phyloP scores from a whole-genome alignment of 495 filamentous ascomycete genomes.

The Letharia lupina region DNA sequence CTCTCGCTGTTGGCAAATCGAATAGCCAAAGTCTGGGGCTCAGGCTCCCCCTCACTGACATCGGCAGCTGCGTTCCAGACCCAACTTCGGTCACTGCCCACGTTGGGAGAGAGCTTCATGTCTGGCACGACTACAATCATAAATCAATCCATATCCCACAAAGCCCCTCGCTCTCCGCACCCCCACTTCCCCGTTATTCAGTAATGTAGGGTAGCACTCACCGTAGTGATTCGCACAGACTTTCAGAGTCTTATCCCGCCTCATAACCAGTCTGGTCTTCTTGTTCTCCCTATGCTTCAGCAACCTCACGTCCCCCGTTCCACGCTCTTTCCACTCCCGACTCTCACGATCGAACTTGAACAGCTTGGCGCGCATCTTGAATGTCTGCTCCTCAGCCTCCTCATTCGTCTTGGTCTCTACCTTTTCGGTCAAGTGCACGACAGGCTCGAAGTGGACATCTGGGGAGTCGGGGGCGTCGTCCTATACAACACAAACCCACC shows the following conservation, averaged over 20 bases:
- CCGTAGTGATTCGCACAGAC: conserved; percentile 99
- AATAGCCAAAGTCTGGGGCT: conserved; percentile 91
- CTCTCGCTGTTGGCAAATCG: conserved; percentile 97
- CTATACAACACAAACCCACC: conserved; percentile 29
- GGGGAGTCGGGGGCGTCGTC: conserved; percentile 73
- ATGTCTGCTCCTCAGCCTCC: conserved; percentile 91
- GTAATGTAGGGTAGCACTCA: conserved; percentile 40
- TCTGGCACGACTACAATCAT: conserved; percentile 78
- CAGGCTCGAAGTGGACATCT: conserved; percentile 94
- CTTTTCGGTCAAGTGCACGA: conserved; percentile 89
- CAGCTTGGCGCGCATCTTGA: conserved; percentile 99
- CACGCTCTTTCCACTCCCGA: conserved; percentile 98
- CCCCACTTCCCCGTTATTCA: background rate
- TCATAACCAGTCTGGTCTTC: conserved; percentile 97
- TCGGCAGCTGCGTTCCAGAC: conserved; percentile 98
- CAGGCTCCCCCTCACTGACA: conserved; percentile 95
- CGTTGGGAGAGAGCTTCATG: conserved; percentile 97
- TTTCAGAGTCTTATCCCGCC: conserved; percentile 98
- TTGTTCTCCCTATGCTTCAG: conserved; percentile 97
- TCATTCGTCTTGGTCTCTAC: conserved; percentile 97
- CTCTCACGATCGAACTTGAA: conserved; percentile 91
- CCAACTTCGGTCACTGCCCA: conserved; percentile 96
- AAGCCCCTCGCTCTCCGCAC: background rate
- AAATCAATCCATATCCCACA: background rate
- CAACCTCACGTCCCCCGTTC: conserved; percentile 90